Conservation (phyloP, 2,329 filamentous ascomycete genomes). For the Venturia nashicola region DNA sequence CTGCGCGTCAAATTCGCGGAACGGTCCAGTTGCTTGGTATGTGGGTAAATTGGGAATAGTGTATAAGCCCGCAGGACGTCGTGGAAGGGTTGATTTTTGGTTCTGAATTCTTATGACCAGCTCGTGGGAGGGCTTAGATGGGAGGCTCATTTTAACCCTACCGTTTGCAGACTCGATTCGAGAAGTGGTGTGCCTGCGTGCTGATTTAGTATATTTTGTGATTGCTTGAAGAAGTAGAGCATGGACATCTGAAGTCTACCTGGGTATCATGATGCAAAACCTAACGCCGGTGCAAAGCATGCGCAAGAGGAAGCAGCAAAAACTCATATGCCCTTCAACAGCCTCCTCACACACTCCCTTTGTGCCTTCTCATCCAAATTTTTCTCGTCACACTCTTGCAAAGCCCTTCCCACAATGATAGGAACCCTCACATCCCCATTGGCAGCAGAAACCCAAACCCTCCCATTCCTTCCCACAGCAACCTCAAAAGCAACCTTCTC, state of each 20-base stretch:
- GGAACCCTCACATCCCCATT: slow-evolving; percentile 56
- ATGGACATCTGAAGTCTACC: not conserved
- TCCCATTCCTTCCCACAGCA: slow-evolving; percentile 84
- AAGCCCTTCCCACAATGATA: slow-evolving; percentile 64
- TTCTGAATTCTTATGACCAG: too few relatives aligned
- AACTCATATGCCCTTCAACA: slow-evolving; percentile 45
- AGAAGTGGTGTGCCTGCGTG: too few relatives aligned
- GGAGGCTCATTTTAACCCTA: too few relatives aligned
- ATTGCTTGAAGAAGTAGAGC: too few relatives aligned
- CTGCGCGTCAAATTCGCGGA: too few relatives aligned
- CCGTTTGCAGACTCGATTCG: too few relatives aligned
- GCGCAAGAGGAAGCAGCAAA: not conserved
- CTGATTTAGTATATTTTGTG: too few relatives aligned
- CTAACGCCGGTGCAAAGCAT: not conserved
- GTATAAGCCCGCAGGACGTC: too few relatives aligned
- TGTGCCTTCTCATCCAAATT: slow-evolving; percentile 52
- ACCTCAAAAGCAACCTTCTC: slow-evolving; percentile 83
- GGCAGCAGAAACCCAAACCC: slow-evolving; percentile 74
- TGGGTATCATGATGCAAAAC: not conserved
- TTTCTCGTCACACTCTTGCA: slow-evolving; percentile 65
- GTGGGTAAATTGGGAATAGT: too few relatives aligned
- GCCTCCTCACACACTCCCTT: slow-evolving; percentile 54
- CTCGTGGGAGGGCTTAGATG: too few relatives aligned
- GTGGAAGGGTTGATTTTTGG: too few relatives aligned
- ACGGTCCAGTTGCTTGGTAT: too few relatives aligned